A percentile compares a stretch with the other conserved stretches of the same genome.
phyloP scores from a whole-genome alignment of 1,284 basidiomycete species.

The Rhodotorula sp. region DNA sequence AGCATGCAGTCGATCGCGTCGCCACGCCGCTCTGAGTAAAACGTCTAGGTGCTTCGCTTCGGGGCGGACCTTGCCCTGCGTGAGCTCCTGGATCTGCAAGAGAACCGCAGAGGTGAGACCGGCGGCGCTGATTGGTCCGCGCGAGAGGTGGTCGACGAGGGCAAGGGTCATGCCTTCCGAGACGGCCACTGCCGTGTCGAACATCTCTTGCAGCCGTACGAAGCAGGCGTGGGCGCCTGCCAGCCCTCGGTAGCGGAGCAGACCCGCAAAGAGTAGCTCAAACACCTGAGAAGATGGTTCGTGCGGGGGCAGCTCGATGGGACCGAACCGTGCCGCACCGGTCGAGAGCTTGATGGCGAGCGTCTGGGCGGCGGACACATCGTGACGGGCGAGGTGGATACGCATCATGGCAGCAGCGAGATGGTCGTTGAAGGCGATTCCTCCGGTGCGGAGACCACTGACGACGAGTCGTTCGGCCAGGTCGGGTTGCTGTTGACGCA shows the following conservation, averaged over 20 bases:
- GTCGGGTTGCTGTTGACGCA: slow-evolving; percentile 14
- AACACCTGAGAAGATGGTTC: slow-evolving; percentile 8
- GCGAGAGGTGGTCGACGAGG: slow-evolving; percentile 26
- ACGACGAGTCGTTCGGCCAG: slow-evolving; percentile 23
- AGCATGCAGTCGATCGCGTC: slow-evolving; percentile 9
- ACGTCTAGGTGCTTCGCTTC: slow-evolving; percentile 22
- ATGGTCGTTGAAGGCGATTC: slow-evolving; percentile 13
- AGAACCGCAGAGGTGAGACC: slow-evolving; percentile 11
- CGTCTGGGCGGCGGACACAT: slow-evolving; percentile 17
- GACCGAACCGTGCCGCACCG: slow-evolving; percentile 14
- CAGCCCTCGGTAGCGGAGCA: slow-evolving; percentile 23
- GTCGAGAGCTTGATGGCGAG: slow-evolving; percentile 16
- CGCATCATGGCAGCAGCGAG: slow-evolving; percentile 20
- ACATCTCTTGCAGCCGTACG: neutral
- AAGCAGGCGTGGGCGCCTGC: slow-evolving; percentile 21
- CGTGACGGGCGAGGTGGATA: slow-evolving; percentile 13
- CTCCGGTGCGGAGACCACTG: neutral
- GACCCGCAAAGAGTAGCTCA: slow-evolving; percentile 24
- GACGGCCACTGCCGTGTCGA: slow-evolving; percentile 6
- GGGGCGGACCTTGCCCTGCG: slow-evolving; percentile 12
- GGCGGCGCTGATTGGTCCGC: slow-evolving; percentile 8
- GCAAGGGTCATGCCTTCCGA: slow-evolving; percentile 30
- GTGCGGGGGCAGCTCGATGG: slow-evolving; percentile 1
- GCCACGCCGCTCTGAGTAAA: slow-evolving; percentile 33
- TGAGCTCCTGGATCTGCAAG: slow-evolving; percentile 21